These are phyloP conservation scores for Ophiosphaerella korrae DNA, from an alignment of 2,329 filamentous ascomycete genomes.

Conservation along the genomic window DNA sequence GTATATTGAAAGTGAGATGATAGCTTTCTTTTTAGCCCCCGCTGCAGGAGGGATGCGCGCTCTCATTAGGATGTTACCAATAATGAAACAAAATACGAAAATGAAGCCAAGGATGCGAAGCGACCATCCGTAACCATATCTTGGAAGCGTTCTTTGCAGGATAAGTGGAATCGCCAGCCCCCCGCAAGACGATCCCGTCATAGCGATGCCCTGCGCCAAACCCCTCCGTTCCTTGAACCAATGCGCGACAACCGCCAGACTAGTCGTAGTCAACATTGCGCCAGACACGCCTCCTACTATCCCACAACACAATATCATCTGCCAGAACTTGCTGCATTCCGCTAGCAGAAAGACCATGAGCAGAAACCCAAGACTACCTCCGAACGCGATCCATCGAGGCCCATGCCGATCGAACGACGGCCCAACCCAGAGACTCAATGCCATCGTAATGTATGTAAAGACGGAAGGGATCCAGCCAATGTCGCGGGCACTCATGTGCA, in stretches of 20 bases:
- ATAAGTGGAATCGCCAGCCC: conserved; percentile 46
- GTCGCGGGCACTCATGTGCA: conserved; percentile 61
- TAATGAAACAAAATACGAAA: conserved; percentile 36
- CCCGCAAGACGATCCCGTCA: conserved; percentile 44
- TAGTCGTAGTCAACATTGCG: conserved; percentile 47
- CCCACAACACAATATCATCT: conserved; percentile 49
- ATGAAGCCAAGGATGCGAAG: conserved; percentile 48
- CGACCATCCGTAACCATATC: conserved; percentile 46
- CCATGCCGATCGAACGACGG: conserved; percentile 65
- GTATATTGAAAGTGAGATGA: conserved; percentile 44
- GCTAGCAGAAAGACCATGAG: conserved; percentile 41
- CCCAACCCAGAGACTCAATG: conserved; percentile 82
- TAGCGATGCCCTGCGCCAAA: conserved; percentile 47
- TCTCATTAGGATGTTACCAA: conserved; percentile 43
- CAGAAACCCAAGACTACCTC: conserved; percentile 33
- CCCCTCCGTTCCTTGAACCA: conserved; percentile 48
- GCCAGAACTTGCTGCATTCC: conserved; percentile 48
- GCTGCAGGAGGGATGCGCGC: conserved; percentile 39
- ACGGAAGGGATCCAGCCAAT: conserved; percentile 91
- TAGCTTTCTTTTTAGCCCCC: conserved; percentile 39
- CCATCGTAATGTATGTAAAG: conserved; percentile 83
- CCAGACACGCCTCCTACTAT: conserved; percentile 48
- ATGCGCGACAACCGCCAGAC: conserved; percentile 44
- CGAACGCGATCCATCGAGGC: conserved; percentile 40
- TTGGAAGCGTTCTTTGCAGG: conserved; percentile 37